These are phyloP conservation scores for Tilletia walkeri DNA, from an alignment of 1,284 basidiomycete species.

Conservation along the genomic window DNA sequence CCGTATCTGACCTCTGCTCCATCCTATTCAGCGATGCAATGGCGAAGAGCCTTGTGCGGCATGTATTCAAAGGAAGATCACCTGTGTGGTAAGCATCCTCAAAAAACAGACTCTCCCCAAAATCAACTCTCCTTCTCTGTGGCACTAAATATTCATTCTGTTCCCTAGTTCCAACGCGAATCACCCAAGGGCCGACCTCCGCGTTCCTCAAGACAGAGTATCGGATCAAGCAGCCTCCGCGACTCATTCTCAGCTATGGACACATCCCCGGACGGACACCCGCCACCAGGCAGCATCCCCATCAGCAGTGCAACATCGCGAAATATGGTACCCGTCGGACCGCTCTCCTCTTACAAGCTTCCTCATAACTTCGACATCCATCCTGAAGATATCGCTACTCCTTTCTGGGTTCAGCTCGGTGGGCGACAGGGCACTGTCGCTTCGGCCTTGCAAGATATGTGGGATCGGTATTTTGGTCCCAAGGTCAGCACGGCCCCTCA, in stretches of 20 bases:
- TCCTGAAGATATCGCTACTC: conserved; percentile 9
- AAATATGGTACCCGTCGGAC: neutral
- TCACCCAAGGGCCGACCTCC: conserved; percentile 9
- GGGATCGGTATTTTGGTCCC: conserved; percentile 6
- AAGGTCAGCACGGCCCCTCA: too few species aligned
- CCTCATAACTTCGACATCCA: conserved; percentile 12
- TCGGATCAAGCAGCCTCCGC: neutral
- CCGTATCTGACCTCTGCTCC: neutral
- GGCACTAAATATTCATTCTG: neutral
- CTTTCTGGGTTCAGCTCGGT: conserved; percentile 9
- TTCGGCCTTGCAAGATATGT: conserved; percentile 2
- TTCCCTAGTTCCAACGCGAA: neutral
- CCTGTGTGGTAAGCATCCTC: neutral
- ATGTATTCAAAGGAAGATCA: neutral
- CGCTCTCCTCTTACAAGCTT: neutral
- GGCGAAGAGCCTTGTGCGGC: conserved; percentile 1
- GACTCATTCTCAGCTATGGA: neutral
- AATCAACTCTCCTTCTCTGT: neutral
- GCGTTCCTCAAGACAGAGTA: conserved; percentile 1
- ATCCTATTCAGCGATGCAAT: neutral
- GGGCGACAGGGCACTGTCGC: conserved; percentile 4
- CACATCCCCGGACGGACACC: neutral
- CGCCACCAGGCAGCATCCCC: neutral
- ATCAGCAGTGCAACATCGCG: neutral
- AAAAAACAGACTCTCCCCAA: neutral